Percentiles rank a stretch among this genome's conserved stretches.
Conservation (phyloP, 75 land plant genomes). For the Isoetes taiwanensis region DNA sequence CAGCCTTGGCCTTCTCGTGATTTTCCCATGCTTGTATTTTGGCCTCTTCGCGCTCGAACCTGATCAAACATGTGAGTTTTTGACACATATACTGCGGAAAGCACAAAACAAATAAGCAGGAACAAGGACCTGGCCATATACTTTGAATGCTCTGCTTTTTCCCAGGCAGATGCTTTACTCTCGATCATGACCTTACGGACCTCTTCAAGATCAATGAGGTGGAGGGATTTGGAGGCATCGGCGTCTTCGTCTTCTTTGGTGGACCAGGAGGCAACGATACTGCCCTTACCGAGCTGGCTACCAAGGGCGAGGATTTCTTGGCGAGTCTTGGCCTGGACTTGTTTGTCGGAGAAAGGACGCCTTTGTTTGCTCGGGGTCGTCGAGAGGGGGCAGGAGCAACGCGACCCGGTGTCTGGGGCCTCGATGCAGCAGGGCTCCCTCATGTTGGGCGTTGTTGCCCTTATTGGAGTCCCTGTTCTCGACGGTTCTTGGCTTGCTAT, state of each 20-base stretch:
- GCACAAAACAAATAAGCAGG: too few species aligned
- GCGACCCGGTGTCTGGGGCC: slow-evolving; percentile 50
- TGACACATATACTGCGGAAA: too few species aligned
- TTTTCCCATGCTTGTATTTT: slow-evolving; percentile 95
- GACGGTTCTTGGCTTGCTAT: slow-evolving; percentile 63
- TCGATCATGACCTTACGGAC: slow-evolving; percentile 35
- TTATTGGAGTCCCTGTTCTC: slow-evolving; percentile 49
- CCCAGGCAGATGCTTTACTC: slow-evolving; percentile 84
- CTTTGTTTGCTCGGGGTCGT: neutral
- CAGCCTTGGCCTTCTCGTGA: slow-evolving; percentile 91
- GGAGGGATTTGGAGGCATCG: slow-evolving; percentile 20
- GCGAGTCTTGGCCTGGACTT: slow-evolving; percentile 20
- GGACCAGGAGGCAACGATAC: slow-evolving; percentile 81
- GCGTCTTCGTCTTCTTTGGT: slow-evolving; percentile 51
- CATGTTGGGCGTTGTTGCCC: slow-evolving; percentile 33
- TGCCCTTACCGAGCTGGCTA: slow-evolving; percentile 66
- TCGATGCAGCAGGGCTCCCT: slow-evolving; percentile 36
- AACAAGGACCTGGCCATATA: slow-evolving; percentile 80
- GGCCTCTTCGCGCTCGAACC: slow-evolving; percentile 71
- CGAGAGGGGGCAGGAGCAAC: slow-evolving; percentile 15
- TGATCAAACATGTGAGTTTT: too few species aligned
- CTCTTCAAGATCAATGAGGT: slow-evolving; percentile 34
- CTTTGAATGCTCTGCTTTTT: slow-evolving; percentile 85
- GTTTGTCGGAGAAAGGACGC: slow-evolving; percentile 6
- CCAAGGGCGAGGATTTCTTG: slow-evolving; percentile 64